A percentile compares a stretch with the other conserved stretches of the same genome.
Conservation (phyloP, 805 yeast species). For the Brettanomyces custersianus region DNA sequence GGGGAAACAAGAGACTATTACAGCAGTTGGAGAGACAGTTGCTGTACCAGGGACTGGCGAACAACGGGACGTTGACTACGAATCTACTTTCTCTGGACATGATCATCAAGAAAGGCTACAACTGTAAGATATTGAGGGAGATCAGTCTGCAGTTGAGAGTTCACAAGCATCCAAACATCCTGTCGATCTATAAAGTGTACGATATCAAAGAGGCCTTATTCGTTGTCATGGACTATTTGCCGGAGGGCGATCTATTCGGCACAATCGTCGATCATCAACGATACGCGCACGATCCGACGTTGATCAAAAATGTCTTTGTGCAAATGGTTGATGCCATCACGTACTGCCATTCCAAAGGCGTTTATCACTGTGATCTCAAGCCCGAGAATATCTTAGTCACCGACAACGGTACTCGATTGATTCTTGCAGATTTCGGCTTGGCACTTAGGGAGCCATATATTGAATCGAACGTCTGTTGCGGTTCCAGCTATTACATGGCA, state of each 20-base stretch:
- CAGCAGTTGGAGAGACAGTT: slow-evolving; percentile 22
- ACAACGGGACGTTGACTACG: slow-evolving; percentile 20
- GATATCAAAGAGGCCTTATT: slow-evolving; percentile 51
- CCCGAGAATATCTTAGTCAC: slow-evolving; percentile 86
- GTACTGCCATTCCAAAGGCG: slow-evolving; percentile 73
- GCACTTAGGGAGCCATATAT: slow-evolving; percentile 54
- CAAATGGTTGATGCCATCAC: slow-evolving; percentile 80
- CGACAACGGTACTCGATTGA: slow-evolving; percentile 43
- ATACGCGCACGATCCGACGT: slow-evolving; percentile 42
- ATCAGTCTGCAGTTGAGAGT: slow-evolving; percentile 66
- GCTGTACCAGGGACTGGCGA: slow-evolving; percentile 15
- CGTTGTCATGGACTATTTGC: slow-evolving; percentile 78
- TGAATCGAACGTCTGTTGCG: slow-evolving; percentile 70
- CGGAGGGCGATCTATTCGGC: slow-evolving; percentile 79
- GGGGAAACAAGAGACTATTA: slow-evolving; percentile 22
- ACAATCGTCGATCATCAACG: slow-evolving; percentile 70
- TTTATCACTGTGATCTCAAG: slow-evolving; percentile 89
- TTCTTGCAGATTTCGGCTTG: slow-evolving; percentile 83
- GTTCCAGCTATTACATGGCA: slow-evolving; percentile 87
- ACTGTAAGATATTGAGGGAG: slow-evolving; percentile 46
- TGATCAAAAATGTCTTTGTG: slow-evolving; percentile 49
- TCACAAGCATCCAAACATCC: slow-evolving; percentile 70
- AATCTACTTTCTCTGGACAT: slow-evolving; percentile 28
- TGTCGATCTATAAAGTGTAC: slow-evolving; percentile 65
- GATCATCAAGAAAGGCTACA: slow-evolving; percentile 25